Percentiles rank a stretch among this genome's conserved stretches.
Evolutionary conservation across 2,329 filamentous ascomycete genomes (phyloP).

Genomic region (Emydomyces testavorans): DNA sequence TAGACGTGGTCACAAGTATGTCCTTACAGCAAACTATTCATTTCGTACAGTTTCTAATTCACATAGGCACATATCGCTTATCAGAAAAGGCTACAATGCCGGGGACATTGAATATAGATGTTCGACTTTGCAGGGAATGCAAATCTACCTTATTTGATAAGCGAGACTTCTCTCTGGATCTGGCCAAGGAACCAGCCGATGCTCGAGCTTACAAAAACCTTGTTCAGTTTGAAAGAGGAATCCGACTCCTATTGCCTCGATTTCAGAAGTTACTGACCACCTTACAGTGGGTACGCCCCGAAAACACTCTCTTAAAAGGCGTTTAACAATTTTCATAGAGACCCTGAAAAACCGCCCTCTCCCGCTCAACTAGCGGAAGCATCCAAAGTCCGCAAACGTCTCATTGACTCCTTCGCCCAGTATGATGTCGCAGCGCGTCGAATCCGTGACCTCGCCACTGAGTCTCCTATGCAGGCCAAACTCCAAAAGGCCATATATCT

Average conservation of each 20-base stretch:
- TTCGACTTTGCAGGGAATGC: slow-evolving; percentile 90
- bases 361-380: slow-evolving; percentile 69
- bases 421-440: slow-evolving; percentile 73
- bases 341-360: slow-evolving; percentile 53
- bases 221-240: slow-evolving; percentile 76
- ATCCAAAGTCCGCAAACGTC: slow-evolving; percentile 73
- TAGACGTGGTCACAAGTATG: slow-evolving; percentile 61
- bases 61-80: slow-evolving; percentile 20
- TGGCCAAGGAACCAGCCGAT: slow-evolving; percentile 57
- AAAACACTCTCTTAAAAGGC: neutral
- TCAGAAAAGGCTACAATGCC: slow-evolving; percentile 35
- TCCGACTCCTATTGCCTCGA: slow-evolving; percentile 64
- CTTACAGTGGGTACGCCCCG: slow-evolving; percentile 46
- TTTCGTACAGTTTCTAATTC: neutral
- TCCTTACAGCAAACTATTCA: slow-evolving; percentile 11
- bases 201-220: slow-evolving; percentile 74
- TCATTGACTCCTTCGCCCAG: slow-evolving; percentile 80
- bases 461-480: slow-evolving; percentile 58
- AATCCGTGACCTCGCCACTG: slow-evolving; percentile 64
- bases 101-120: slow-evolving; percentile 58
- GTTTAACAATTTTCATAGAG: slow-evolving; percentile 27
- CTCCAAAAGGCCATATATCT: slow-evolving; percentile 74
- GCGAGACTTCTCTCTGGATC: slow-evolving; percentile 63
- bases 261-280: slow-evolving; percentile 68
- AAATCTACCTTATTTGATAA: slow-evolving; percentile 59